Evolutionary conservation across 1,139 yeast species (phyloP), one percentile per base, ranked within the genome.

Genomic region (Scheffersomyces insectosa): DNA sequence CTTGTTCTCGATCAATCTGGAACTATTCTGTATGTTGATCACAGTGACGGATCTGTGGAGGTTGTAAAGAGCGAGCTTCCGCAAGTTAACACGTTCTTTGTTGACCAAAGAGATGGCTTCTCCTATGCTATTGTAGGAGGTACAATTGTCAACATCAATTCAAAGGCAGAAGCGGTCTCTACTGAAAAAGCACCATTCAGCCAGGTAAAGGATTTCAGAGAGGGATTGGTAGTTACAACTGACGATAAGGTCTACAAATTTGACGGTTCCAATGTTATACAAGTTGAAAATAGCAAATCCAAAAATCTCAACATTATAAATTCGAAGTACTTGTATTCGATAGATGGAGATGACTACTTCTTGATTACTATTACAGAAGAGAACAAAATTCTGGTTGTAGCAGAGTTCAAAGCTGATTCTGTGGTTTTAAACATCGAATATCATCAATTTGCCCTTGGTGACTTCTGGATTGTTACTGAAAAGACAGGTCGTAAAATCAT

Each of bases 1-100:
- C 42, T 65, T 30, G 52, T 57, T 11, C 44, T 60, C 27, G 60
- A 55, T 16, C 20, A 39, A 3, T 47, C 48, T 16, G 61, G 60
- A 3, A 31, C 41, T 9, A 36, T 51, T 31, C 36, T 41, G 36
- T 41, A 43, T 28, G 36, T 51, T 25, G 44, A 43, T 27, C 37
- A 36, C 28, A 33, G 30, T 27, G 20, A 20, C n/a, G 53, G 44
- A 3, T 35, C 27, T 4, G 27, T 36, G 12, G n/a, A 29, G 14
- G 37, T 27, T 30, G 23, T 30, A 12, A 15, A 16, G 27, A 20
- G 9, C 25, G 27, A 35, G 12, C 23, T 37, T 15, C 28, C 37
- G 3, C 23, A 31, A 4, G 28, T 35, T 28, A 32, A 28, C 28
- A 14, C 29, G 8, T 32, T 44, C 37, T 32, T 31, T 7, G 39